These are phyloP conservation scores for Fistulinella prunicolor DNA, from an alignment of 768 basidiomycete genomes.

Conservation along the genomic window DNA sequence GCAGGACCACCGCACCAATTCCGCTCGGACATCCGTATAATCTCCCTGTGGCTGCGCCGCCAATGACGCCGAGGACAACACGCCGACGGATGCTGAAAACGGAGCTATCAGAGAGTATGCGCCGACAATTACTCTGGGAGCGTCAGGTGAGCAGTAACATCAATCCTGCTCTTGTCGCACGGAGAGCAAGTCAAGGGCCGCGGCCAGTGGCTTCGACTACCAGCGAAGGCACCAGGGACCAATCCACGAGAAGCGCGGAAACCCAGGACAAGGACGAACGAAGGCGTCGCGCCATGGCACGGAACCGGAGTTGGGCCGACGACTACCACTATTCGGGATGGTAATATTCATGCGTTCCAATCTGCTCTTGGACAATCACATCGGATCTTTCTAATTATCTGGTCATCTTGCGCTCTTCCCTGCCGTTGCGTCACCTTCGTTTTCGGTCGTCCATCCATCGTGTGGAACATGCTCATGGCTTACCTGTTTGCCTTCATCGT, in stretches of 20 bases:
- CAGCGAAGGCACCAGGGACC: slow-evolving; percentile 18
- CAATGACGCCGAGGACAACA: slow-evolving; percentile 83
- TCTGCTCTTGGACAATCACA: slow-evolving; percentile 10
- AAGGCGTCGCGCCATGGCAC: slow-evolving; percentile 45
- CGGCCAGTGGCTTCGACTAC: slow-evolving; percentile 35
- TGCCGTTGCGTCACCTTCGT: slow-evolving; percentile 17
- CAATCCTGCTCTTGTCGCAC: slow-evolving; percentile 40
- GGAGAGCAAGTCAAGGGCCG: slow-evolving; percentile 30
- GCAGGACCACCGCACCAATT: slow-evolving; percentile 48
- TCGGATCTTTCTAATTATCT: slow-evolving; percentile 23
- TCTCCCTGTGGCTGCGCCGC: slow-evolving; percentile 59
- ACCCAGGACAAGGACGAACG: slow-evolving; percentile 41
- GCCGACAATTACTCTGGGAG: slow-evolving; percentile 80
- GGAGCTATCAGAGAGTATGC: slow-evolving; percentile 81
- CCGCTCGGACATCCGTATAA: slow-evolving; percentile 68
- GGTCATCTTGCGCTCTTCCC: slow-evolving; percentile 16
- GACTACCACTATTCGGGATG: slow-evolving; percentile 67
- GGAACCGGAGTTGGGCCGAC: slow-evolving; percentile 67
- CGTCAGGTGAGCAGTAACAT: slow-evolving; percentile 57
- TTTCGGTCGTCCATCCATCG: slow-evolving; percentile 13
- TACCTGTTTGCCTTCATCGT: slow-evolving; percentile 13
- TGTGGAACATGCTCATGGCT: slow-evolving; percentile 22
- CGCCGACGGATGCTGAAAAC: slow-evolving; percentile 79
- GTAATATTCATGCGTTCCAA: slow-evolving; percentile 32
- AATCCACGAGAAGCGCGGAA: slow-evolving; percentile 15